Evolutionary conservation across 495 filamentous ascomycete species (phyloP), one percentile per base, ranked within the genome.

Genomic region (Glarea lozoyensis): DNA sequence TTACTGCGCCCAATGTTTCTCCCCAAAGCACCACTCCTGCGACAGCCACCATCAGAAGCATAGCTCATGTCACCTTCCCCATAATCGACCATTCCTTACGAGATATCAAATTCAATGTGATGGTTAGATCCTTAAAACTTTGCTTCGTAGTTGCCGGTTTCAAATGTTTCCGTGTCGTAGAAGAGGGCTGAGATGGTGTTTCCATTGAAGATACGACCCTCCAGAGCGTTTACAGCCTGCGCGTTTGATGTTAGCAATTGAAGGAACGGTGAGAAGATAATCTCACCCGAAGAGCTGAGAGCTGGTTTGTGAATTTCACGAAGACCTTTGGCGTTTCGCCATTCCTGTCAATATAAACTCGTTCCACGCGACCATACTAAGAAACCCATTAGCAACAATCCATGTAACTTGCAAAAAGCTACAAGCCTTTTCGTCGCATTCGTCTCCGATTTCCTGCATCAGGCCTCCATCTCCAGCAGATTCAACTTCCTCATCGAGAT

Each of bases 381-480:
- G 30, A 4, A 34, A 42, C 49, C 20, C 42, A 41, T 46, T 30
- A 46, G 47, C 48, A 46, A 36, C 36, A 16, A 19, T 15, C 16
- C 25, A n/a, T 7, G 16, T 5, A 3, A 10, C 16, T 35, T 37
- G 17, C 21, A 30, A 21, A 25, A 29, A n/a, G 35, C 10, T 9
- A 51, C 64, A 38, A 50, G 79, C 75, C 75, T 88, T 85, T 36
- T 84, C 74, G 30, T 76, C 76, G 61, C 90, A 96, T 60, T 92
- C 86, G 45, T 94, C 86, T 15, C 92, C 92, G 58, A 98, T 94
- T 63, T 96, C 88, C 62, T 95, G 88, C 52, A 86, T 75, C 49
- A 98, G 58, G 0, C 82, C 84, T 10, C 82, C 81, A 42, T 57
- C 54, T 45, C 78, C 75, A 21, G 71, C 63, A 4, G 58, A 56